phyloP scores from a whole-genome alignment of 345 rosid genomes.

The Syzygium oleosum region DNA sequence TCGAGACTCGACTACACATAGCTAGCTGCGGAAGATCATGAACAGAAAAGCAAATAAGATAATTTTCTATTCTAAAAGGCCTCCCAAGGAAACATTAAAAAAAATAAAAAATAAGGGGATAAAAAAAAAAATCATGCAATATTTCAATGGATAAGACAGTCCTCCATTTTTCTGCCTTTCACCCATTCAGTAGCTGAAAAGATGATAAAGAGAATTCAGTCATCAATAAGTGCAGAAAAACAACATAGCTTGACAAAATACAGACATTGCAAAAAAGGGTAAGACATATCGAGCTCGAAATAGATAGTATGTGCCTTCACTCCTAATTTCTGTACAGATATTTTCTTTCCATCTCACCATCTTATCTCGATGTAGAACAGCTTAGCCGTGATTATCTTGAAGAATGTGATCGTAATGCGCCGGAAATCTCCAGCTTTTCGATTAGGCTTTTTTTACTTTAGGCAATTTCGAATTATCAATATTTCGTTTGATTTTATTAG shows the following conservation, averaged over 20 bases:
- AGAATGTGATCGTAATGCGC: too few relatives aligned
- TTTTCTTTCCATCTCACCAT: neutral
- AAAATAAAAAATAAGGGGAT: too few relatives aligned
- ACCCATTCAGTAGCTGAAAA: conserved; percentile 95
- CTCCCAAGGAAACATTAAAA: too few relatives aligned
- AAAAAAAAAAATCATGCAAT: too few relatives aligned
- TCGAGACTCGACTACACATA: neutral
- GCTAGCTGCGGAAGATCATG: neutral
- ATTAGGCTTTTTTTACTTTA: too few relatives aligned
- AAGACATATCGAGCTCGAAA: neutral
- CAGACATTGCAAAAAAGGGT: neutral
- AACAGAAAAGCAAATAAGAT: neutral
- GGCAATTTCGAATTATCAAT: too few relatives aligned
- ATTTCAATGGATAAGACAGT: conserved; percentile 68
- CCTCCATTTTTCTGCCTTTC: conserved; percentile 89
- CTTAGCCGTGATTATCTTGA: too few relatives aligned
- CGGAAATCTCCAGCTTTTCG: too few relatives aligned
- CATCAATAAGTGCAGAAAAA: neutral
- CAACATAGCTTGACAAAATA: neutral
- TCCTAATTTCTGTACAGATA: neutral
- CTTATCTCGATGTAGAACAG: too few relatives aligned
- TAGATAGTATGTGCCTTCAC: neutral
- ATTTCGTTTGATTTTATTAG: too few relatives aligned
- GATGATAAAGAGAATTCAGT: neutral
- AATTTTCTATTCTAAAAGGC: too few relatives aligned